phyloP scores from a whole-genome alignment of 2,329 filamentous ascomycete species.

The Calycina marina region DNA sequence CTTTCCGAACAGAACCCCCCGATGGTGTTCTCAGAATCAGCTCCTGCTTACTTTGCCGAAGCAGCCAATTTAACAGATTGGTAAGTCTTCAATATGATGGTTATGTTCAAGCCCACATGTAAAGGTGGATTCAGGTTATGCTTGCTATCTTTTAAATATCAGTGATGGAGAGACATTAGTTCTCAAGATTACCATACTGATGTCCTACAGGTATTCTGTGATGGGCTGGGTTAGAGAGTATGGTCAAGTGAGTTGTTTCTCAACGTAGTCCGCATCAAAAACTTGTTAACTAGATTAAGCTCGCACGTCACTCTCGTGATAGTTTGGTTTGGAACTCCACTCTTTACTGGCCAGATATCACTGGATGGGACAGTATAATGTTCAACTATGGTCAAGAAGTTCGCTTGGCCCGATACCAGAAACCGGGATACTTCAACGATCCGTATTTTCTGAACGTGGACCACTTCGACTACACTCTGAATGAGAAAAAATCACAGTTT shows the following conservation, averaged over 20 bases:
- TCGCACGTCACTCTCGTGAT: conserved; percentile 23
- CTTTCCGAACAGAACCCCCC: conserved; percentile 13
- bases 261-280: too few relatives aligned
- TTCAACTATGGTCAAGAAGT: conserved; percentile 30
- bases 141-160: too few relatives aligned
- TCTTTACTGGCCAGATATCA: conserved; percentile 4
- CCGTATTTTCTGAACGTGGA: conserved; percentile 19
- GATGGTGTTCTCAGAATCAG: conserved; percentile 24
- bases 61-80: conserved; percentile 26
- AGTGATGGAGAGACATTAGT: too few relatives aligned
- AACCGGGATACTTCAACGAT: conserved; percentile 25
- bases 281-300: conserved; percentile 7
- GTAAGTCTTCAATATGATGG: too few relatives aligned
- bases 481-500: conserved; percentile 18
- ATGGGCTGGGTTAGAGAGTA: conserved; percentile 28
- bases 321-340: conserved; percentile 15
- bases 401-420: conserved; percentile 19
- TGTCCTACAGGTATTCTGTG: too few relatives aligned
- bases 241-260: conserved; percentile 13
- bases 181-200: too few relatives aligned
- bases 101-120: too few relatives aligned
- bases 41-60: conserved; percentile 35
- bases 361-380: conserved; percentile 28
- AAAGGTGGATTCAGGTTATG: too few relatives aligned
- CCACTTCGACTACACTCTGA: conserved; percentile 14